Base-by-base conservation (phyloP, 805 yeast species). In the Hanseniaspora pseudoguilliermondii region DNA sequence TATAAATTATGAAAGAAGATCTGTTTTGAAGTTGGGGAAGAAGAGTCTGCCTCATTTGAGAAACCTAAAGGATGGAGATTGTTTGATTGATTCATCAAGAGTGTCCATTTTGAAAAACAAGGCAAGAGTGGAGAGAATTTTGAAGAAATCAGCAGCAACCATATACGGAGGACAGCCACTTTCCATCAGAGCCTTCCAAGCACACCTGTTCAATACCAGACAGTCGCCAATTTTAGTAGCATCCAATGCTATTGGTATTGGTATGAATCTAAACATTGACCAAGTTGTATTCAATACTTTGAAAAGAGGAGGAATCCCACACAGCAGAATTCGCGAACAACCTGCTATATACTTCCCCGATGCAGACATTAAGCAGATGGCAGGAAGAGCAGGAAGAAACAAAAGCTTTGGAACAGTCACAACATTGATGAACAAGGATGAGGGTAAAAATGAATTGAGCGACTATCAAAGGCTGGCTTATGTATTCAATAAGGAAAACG, bases 241-340 rank as follows among this genome's bases (percentile, higher is more conserved):
- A 1, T 86, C 96, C 2, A 97, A 93, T 71, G 98, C 98, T 0
- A 82, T 93, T 59, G 98, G 98, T 2, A 91, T 93, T 97, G 98
- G 98, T 0, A 74, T 93, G 54, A 93, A 93, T 64, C 73, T 93
- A 63, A 83, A 86, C 27, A 90, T 93, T 60, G 80, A 82, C 57
- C 72, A 97, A 58, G 78, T 93, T 5, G 76, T 93, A 1, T 90
- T 93, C 65, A 79, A 84, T 18, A 75, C 83, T 0, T 71, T 78
- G 29, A 66, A 66, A 49, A 93, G 93, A 67, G 90, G 77, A 62
- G 79, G 88, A 64, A 97, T 97, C 6, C 65, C 63, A 15, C 69
- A 66, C 16, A 69, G 73, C 58, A 39, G 42, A 39, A 39, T 18
- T n/a, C 21, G 13, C 2, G 10, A 16, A 8, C 42, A 39, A 9